These are phyloP conservation scores for Pleurotus cornucopiae DNA, from an alignment of 768 basidiomycete genomes.

Conservation along the genomic window DNA sequence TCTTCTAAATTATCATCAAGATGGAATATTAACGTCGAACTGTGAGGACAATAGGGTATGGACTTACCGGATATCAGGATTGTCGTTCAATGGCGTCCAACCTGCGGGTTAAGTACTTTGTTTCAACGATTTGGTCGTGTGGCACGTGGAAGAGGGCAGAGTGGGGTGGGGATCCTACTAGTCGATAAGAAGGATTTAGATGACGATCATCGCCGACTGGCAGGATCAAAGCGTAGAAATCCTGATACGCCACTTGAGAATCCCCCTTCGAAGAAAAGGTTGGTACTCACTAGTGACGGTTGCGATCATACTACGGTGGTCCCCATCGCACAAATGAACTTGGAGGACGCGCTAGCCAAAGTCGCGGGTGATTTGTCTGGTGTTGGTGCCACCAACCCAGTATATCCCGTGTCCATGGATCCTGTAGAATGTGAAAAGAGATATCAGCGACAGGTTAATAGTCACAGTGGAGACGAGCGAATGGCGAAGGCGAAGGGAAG, in stretches of 20 bases:
- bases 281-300: not conserved
- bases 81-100: conserved; percentile 26
- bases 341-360: not conserved
- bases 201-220: not conserved
- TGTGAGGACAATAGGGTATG: conserved; percentile 20
- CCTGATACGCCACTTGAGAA: not conserved
- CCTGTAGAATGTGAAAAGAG: not conserved
- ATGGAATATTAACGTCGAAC: no score
- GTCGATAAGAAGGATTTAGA: conserved; percentile 13
- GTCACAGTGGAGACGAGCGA: conserved; percentile 10
- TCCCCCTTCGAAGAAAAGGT: not conserved
- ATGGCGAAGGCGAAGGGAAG: not conserved
- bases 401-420: not conserved
- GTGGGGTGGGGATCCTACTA: conserved; percentile 17
- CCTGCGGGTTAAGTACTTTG: conserved; percentile 17
- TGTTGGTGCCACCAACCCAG: not conserved
- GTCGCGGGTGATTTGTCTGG: not conserved
- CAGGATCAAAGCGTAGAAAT: not conserved
- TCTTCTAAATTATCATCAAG: not conserved
- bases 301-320: not conserved
- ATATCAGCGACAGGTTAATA: not conserved
- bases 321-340: not conserved
- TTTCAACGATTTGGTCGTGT: conserved; percentile 28
- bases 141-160: conserved; percentile 10
- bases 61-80: conserved; percentile 25